These are phyloP conservation scores for Termitomyces sp. DNA, from an alignment of 768 basidiomycete genomes.

Conservation along the genomic window DNA sequence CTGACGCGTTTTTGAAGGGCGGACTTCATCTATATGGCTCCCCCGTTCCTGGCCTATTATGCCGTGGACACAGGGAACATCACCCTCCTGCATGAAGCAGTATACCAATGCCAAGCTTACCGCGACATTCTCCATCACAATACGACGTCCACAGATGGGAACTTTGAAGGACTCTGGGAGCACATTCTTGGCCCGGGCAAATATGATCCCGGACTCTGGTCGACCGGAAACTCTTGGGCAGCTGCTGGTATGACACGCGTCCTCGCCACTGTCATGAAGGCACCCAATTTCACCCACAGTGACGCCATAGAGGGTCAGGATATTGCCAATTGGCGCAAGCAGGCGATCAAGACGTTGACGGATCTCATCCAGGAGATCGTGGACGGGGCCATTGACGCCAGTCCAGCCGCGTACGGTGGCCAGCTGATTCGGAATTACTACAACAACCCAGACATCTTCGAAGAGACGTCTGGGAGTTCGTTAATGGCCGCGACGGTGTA, in stretches of 20 bases:
- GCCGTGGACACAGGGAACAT: slow-evolving; percentile 35
- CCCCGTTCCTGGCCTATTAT: slow-evolving; percentile 57
- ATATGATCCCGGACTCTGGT: slow-evolving; percentile 43
- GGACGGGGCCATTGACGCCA: slow-evolving; percentile 20
- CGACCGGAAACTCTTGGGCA: slow-evolving; percentile 70
- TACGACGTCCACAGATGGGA: slow-evolving; percentile 16
- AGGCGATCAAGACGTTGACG: slow-evolving; percentile 17
- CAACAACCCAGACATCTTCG: slow-evolving; percentile 19
- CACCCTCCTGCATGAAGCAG: slow-evolving; percentile 39
- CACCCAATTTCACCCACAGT: slow-evolving; percentile 16
- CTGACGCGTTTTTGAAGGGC: slow-evolving; percentile 31
- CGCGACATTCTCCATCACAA: slow-evolving; percentile 37
- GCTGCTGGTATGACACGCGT: slow-evolving; percentile 69
- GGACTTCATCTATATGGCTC: slow-evolving; percentile 58
- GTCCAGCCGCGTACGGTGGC: slow-evolving; percentile 10
- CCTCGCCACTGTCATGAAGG: slow-evolving; percentile 44
- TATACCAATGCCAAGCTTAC: slow-evolving; percentile 49
- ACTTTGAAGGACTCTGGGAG: slow-evolving; percentile 19
- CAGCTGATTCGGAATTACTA: slow-evolving; percentile 21
- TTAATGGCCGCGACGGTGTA: slow-evolving; percentile 24
- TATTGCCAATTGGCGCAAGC: slow-evolving; percentile 12
- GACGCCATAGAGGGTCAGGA: not conserved
- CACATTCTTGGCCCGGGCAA: slow-evolving; percentile 40
- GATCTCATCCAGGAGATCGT: slow-evolving; percentile 27
- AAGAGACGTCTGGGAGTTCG: slow-evolving; percentile 23